phyloP scores from a whole-genome alignment of 78 protist genomes.

The Polysphondylium violaceum region DNA sequence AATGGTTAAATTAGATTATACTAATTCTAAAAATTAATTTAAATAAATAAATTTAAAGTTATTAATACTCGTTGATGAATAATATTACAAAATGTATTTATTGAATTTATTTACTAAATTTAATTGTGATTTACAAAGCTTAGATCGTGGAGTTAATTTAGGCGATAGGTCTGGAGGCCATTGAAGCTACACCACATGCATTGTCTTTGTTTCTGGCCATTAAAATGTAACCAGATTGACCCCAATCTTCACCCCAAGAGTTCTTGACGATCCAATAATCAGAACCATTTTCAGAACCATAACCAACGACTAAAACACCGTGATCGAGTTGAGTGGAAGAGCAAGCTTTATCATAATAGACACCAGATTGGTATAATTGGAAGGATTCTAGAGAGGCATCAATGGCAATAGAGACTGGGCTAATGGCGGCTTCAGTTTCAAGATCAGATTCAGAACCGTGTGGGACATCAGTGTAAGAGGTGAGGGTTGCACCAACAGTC shows the following conservation, averaged over 20 bases:
- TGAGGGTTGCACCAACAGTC: conserved; percentile 71
- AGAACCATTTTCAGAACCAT: conserved; percentile 66
- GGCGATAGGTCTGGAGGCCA: too few relatives aligned
- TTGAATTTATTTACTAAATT: too few relatives aligned
- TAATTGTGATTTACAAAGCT: too few relatives aligned
- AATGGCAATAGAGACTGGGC: conserved; percentile 92
- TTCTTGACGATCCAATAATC: conserved; percentile 94
- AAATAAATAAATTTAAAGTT: too few relatives aligned
- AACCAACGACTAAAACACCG: conserved; percentile 93
- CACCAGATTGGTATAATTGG: conserved; percentile 91
- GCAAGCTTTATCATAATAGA: conserved; percentile 77
- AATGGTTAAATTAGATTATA: too few relatives aligned
- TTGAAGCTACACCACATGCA: conserved; percentile 84
- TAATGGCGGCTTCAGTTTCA: conserved; percentile 32
- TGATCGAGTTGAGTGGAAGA: conserved; percentile 85
- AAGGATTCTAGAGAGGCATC: conserved; percentile 89
- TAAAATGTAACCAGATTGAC: conserved; percentile 75
- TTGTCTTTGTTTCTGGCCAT: conserved; percentile 78
- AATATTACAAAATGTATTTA: too few relatives aligned
- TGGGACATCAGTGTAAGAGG: conserved; percentile 58
- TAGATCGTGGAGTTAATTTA: too few relatives aligned
- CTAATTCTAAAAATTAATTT: too few relatives aligned
- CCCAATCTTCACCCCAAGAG: conserved; percentile 94
- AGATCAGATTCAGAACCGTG: conserved; percentile 75
- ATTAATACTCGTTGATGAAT: too few relatives aligned